Evolutionary conservation across 116 monocot species (phyloP), one percentile per base, ranked within the genome.

Genomic region (Dioscorea cayenensis): DNA sequence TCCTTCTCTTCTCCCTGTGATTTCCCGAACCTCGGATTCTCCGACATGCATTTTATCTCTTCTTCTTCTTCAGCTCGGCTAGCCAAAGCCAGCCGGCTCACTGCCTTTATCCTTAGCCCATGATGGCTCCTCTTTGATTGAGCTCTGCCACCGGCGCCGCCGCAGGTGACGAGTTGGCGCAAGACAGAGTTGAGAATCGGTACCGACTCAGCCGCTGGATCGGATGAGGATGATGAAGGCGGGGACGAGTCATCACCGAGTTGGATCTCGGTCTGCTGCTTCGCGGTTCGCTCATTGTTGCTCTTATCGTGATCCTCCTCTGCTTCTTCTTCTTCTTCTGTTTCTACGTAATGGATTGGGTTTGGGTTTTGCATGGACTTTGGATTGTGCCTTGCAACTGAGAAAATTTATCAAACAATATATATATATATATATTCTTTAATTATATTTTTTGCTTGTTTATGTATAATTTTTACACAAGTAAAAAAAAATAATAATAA

Each of bases 131-230:
- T 82, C 68, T 78, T 80, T 28, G 32, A 3, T 32, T 32, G 32
- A 4, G 4, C 32, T 32, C 66, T 29, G 1, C 38, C 72, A 14
- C 48, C 28, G 36, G 67, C 49, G 20, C 62, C 68, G 16, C 97
- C 93, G 75, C 97, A 97, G 12, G 93, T 77, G 32, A 97, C 93
- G 37, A 97, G 84, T 32, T 97, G 93, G 67, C 90, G 78, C 10
- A 97, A 77, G 27, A 93, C 76, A 28, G 97, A 97, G 64, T 77
- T 71, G 3, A 76, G 74, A 12, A 16, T 64, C 61, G 48, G 52
- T 2, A 50, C 74, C 16, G 77, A 8, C 55, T 49, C 37, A 10
- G 72, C 75, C n/a, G 28, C 68, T 28, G 67, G 60, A 22, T 85
- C 73, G 8, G 95, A 91, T 1, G 95, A 95, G 23, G 92, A 83